Evolutionary conservation across 2,329 filamentous ascomycete genomes (phyloP), one percentile per base, ranked within the genome.

Genomic region (Botrytis medusae): DNA sequence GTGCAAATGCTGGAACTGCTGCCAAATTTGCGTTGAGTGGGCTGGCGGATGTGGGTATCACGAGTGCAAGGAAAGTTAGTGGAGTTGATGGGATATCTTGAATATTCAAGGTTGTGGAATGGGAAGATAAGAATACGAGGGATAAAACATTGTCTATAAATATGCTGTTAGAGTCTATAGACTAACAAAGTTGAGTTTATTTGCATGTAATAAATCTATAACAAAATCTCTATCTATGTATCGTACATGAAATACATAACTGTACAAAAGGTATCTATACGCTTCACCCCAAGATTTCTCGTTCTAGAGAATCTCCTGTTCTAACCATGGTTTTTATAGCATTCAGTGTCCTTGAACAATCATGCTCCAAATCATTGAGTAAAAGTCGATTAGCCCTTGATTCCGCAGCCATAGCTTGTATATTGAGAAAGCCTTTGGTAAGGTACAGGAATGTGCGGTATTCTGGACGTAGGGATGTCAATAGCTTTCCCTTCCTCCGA

Each of bases 261-360:
- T 69, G 65, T 25, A 70, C 59, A 62, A 42, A 29, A 42, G n/a
- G 37, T 42, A 57, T 57, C 46, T 69, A 54, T 40, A 48, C 44
- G 20, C 34, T 32, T 34, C 22, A 71, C 54, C 69, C 46, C 72
- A 77, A 70, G 51, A 77, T 64, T 25, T 75, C 65, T 57, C 76
- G 73, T 63, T 81, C 80, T 14, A 79, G 67, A 10, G 75, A 64
- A 72, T 78, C 74, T 61, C 79, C 76, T 2, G 68, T 73, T 57
- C 77, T 75, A 32, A 73, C 76, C 79, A 81, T 81, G 12, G 77
- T 79, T 69, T 74, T 76, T 44, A 81, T 77, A 9, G 79, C 80
- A 34, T 74, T 65, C 29, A 81, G 20, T 10, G 79, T 80, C 63
- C 73, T 78, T n/a, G 81, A 80, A 67, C 76, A 81, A 40, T 77